phyloP scores from a whole-genome alignment of 257 asterid genomes.

The Solanum dulcamara region DNA sequence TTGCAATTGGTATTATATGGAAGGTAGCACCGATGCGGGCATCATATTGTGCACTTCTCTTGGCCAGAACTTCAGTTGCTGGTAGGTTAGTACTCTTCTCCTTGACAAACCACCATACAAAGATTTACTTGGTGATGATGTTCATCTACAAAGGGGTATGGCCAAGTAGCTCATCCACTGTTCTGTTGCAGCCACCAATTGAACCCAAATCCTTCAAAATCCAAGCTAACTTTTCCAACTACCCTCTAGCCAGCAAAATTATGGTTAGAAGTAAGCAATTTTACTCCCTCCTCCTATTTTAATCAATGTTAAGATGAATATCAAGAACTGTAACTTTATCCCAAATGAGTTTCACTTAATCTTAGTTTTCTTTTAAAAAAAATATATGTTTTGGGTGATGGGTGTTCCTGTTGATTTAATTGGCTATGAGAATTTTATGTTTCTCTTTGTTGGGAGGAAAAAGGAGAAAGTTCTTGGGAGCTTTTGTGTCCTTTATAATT shows the following conservation, averaged over 20 bases:
- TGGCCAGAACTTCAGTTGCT: too few relatives aligned
- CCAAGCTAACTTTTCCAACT: conserved; percentile 18
- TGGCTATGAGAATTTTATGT: too few relatives aligned
- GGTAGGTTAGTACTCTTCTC: too few relatives aligned
- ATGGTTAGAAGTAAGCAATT: conserved; percentile 41
- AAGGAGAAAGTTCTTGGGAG: too few relatives aligned
- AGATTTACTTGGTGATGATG: not conserved
- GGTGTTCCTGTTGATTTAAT: not conserved
- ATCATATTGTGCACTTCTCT: too few relatives aligned
- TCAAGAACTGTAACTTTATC: not conserved
- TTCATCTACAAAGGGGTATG: not conserved
- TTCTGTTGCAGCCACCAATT: not conserved
- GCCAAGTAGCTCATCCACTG: not conserved
- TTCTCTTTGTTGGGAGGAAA: too few relatives aligned
- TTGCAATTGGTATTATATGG: too few relatives aligned
- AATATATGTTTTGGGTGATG: too few relatives aligned
- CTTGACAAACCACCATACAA: not conserved
- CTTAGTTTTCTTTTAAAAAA: too few relatives aligned
- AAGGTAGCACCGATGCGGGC: too few relatives aligned
- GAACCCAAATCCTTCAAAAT: conserved; percentile 3
- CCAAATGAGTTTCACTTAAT: not conserved
- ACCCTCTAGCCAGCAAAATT: conserved; percentile 59
- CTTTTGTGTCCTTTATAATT: too few relatives aligned
- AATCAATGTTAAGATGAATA: not conserved
- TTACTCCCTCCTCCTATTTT: not conserved